A percentile compares a stretch with the other conserved stretches of the same genome.
Evolutionary conservation across 495 filamentous ascomycete species (phyloP).

Genomic region (Lasiosphaeria hispida): DNA sequence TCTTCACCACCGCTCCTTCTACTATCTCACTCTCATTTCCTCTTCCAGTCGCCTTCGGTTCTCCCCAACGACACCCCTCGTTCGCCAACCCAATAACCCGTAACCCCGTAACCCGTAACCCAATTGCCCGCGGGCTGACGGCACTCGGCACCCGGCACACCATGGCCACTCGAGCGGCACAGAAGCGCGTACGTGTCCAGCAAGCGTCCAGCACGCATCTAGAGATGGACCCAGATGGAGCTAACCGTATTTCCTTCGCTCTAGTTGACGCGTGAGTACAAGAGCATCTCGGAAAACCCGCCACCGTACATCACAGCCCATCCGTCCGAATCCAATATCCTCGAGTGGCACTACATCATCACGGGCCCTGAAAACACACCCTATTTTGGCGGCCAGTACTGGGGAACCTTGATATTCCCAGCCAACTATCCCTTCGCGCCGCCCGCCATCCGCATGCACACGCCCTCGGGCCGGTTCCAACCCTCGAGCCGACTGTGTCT

Average conservation of each 20-base stretch:
- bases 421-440: slow-evolving; percentile 96
- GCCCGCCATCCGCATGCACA: slow-evolving; percentile 98
- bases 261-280: slow-evolving; percentile 91
- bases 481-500: slow-evolving; percentile 89
- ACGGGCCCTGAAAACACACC: slow-evolving; percentile 94
- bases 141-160: not conserved
- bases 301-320: slow-evolving; percentile 92
- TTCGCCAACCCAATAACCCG: no score
- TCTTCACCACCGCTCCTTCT: no score
- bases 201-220: not conserved
- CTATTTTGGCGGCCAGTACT: slow-evolving; percentile 94
- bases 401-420: slow-evolving; percentile 94
- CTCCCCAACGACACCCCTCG: no score
- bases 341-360: slow-evolving; percentile 99
- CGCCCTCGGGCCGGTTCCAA: slow-evolving; percentile 91
- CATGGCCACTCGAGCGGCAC: slow-evolving; percentile 82
- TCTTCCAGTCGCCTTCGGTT: no score
- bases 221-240: not conserved
- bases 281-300: slow-evolving; percentile 84
- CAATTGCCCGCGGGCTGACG: not conserved
- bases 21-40: no score
- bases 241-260: slow-evolving; percentile 11
- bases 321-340: slow-evolving; percentile 90
- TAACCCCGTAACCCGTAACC: no score
- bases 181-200: slow-evolving; percentile 66